Evolutionary conservation across 129 eudicot genomes (phyloP), one percentile per base, ranked within the genome.

Genomic region (Logfia minima): DNA sequence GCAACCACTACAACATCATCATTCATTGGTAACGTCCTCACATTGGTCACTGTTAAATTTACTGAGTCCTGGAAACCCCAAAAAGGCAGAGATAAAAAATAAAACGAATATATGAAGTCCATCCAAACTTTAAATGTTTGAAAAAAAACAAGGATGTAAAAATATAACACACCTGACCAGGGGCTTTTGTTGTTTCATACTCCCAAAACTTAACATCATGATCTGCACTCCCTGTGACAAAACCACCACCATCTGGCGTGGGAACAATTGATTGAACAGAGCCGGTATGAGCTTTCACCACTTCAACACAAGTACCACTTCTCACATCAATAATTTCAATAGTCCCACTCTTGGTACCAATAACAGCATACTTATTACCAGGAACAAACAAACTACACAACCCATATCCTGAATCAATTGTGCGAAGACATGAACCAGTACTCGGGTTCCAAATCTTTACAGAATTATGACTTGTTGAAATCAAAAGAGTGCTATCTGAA

Each of bases 141-240:
- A 68, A 55, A 26, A 28, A 10, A 0, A 13, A 29, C 1, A 4
- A 43, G n/a, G 19, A 48, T 0, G 17, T 24, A 24, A 26, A 26
- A 26, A 26, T 29, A 64, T 35, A 78, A 78, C 85, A 53, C 74
- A 92, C 98, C 79, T 90, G 91, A 66, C 95, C 96, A 66, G 91
- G 23, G 52, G 75, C 84, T 61, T 87, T 84, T 10, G 80, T 71
- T 29, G 84, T 89, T 80, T 79, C 89, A 78, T 89, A 95, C 76
- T 91, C 96, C 99, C 99, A 95, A 75, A 95, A 89, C 87, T 95
- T 95, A 76, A 95, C 96, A 85, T 95, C 99, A 45, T 88, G 92
- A 83, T 95, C 99, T 58, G 88, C 48, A 82, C 99, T 89, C 52
- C 97, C 99, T 35, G 99, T 91, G 62, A 95, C 89, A 86, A 94